Evolutionary conservation across 352 stramenopile species (phyloP).

Genomic region (Globisporangium cederbergense): DNA sequence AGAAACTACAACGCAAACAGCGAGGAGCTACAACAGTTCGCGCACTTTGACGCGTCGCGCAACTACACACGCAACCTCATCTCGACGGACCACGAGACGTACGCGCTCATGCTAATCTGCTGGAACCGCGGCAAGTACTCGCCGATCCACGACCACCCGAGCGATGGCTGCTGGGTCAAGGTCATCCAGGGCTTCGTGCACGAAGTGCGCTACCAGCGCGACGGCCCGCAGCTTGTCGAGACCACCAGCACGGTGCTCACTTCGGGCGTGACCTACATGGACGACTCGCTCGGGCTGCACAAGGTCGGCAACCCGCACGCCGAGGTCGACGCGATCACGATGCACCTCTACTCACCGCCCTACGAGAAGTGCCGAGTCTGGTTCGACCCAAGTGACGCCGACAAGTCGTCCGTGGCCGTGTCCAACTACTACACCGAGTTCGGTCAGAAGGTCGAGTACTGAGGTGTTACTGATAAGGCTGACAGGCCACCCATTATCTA

Average conservation of each 20-base stretch:
- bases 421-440: conserved; percentile 85
- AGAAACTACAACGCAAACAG: conserved; percentile 49
- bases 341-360: conserved; percentile 92
- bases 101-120: conserved; percentile 93
- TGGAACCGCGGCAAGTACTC: conserved; percentile 85
- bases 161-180: conserved; percentile 85
- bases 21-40: conserved; percentile 70
- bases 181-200: conserved; percentile 83
- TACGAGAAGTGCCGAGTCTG: conserved; percentile 91
- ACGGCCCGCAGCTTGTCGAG: conserved; percentile 45
- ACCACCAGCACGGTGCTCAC: conserved; percentile 58
- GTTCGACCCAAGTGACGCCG: conserved; percentile 61
- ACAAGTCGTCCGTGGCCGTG: conserved; percentile 61
- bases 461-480: neutral
- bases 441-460: conserved; percentile 42
- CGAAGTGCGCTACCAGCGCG: conserved; percentile 85
- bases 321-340: conserved; percentile 82
- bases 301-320: conserved; percentile 83
- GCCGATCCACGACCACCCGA: conserved; percentile 88
- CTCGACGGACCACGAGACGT: conserved; percentile 89
- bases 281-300: conserved; percentile 90
- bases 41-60: conserved; percentile 75
- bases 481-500: neutral
- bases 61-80: conserved; percentile 95
- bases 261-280: conserved; percentile 85